phyloP scores from a whole-genome alignment of 192 early-diverging fungal species.

The Coemansia sp. region DNA sequence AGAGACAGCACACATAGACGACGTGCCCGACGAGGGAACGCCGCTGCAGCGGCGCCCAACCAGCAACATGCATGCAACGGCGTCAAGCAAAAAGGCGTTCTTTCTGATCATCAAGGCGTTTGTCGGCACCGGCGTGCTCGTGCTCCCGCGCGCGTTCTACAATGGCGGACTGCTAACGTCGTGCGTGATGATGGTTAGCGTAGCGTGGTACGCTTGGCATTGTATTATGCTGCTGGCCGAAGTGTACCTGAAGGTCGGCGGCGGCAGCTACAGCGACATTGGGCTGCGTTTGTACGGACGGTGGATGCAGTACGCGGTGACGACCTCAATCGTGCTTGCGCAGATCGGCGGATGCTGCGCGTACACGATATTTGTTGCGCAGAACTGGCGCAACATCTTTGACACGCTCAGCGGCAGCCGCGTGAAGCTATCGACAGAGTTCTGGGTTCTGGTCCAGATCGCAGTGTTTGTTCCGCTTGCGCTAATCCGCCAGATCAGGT shows the following conservation, averaged over 20 bases:
- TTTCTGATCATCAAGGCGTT: conserved; percentile 81
- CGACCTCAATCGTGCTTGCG: conserved; percentile 68
- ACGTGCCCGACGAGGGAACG: conserved; percentile 25
- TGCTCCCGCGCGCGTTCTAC: conserved; percentile 75
- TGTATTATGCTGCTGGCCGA: conserved; percentile 68
- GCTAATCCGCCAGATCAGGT: conserved; percentile 89
- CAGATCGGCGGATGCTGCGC: conserved; percentile 89
- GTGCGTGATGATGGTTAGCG: conserved; percentile 54
- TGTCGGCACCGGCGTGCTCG: conserved; percentile 77
- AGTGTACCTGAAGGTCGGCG: conserved; percentile 58
- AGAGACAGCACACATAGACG: neutral
- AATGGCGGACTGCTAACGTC: conserved; percentile 76
- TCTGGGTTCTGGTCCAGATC: conserved; percentile 78
- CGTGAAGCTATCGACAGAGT: conserved; percentile 63
- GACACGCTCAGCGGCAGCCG: conserved; percentile 70
- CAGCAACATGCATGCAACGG: conserved; percentile 46
- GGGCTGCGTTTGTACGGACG: conserved; percentile 64
- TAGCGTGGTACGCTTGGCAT: conserved; percentile 65
- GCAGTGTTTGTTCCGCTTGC: conserved; percentile 80
- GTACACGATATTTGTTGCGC: conserved; percentile 88
- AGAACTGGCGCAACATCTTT: conserved; percentile 74
- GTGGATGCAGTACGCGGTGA: conserved; percentile 65
- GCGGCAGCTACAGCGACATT: conserved; percentile 72
- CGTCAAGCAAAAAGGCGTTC: conserved; percentile 69
- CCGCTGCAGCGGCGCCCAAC: conserved; percentile 26